Conservation (phyloP, 495 filamentous ascomycete genomes). For the Articulospora tetracladia region DNA sequence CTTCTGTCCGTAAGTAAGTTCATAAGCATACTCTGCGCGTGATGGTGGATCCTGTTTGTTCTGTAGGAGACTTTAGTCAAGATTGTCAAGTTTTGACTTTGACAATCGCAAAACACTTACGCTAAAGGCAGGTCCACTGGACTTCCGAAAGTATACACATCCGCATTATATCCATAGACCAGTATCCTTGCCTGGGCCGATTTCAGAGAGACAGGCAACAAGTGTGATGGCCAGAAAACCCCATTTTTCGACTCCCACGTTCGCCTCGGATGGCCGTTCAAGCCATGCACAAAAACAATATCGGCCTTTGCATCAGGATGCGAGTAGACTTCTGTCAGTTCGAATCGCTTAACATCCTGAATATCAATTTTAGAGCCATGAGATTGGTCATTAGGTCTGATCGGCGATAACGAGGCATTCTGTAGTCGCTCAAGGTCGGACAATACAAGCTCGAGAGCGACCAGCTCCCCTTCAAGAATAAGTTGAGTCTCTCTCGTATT, state of each 20-base stretch:
- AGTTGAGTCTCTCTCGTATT: background rate
- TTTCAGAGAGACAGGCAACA: constrained; percentile 63
- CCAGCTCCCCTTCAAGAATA: background rate
- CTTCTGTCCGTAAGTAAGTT: constrained; percentile 42
- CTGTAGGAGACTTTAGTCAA: too few relatives aligned
- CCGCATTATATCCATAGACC: constrained; percentile 83
- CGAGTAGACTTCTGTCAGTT: constrained; percentile 64
- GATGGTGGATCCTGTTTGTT: constrained; percentile 74
- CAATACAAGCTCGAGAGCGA: background rate
- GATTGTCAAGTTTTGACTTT: too few relatives aligned
- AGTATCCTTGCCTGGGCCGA: constrained; percentile 56
- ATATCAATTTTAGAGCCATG: constrained; percentile 40
- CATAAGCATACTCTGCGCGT: constrained; percentile 74
- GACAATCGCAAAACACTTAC: too few relatives aligned
- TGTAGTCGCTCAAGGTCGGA: background rate
- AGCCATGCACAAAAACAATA: constrained; percentile 77
- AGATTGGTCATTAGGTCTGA: too few relatives aligned
- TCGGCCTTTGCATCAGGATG: constrained; percentile 58
- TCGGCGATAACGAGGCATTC: background rate
- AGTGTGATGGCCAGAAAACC: constrained; percentile 72
- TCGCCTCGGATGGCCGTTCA: constrained; percentile 72
- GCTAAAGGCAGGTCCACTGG: constrained; percentile 16
- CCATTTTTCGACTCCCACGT: constrained; percentile 71
- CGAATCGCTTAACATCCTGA: constrained; percentile 57
- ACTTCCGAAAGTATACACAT: constrained; percentile 63